Evolutionary conservation across 805 yeast species (phyloP).

Genomic region (Vanderwaltozyma polyspora): DNA sequence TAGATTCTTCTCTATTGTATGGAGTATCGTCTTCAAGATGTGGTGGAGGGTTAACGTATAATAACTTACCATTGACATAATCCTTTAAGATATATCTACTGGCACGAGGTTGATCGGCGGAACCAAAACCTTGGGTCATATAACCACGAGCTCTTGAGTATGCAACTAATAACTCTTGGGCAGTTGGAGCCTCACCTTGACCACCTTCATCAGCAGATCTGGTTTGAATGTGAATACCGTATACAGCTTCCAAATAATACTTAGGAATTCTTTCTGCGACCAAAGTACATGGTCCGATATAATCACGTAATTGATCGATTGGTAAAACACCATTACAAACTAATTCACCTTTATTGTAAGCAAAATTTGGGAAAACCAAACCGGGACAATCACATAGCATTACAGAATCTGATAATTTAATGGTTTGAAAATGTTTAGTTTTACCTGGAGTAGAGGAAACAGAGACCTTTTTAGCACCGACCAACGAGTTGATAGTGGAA

Average conservation of each 20-base stretch:
- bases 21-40: conserved; percentile 44
- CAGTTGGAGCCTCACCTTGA: conserved; percentile 65
- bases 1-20: conserved; percentile 39
- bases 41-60: conserved; percentile 87
- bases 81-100: conserved; percentile 87
- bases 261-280: conserved; percentile 86
- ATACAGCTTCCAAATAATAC: conserved; percentile 76
- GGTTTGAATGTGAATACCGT: conserved; percentile 81
- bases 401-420: conserved; percentile 69
- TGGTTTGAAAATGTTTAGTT: conserved; percentile 97
- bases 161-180: conserved; percentile 78
- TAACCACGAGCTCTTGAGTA: conserved; percentile 95
- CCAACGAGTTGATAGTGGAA: conserved; percentile 93
- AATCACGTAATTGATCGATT: conserved; percentile 90
- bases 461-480: conserved; percentile 95
- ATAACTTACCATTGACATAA: conserved; percentile 82
- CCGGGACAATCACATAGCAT: conserved; percentile 98
- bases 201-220: conserved; percentile 80
- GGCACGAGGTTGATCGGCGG: conserved; percentile 94
- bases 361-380: conserved; percentile 94
- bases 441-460: conserved; percentile 98
- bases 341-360: conserved; percentile 89
- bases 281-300: conserved; percentile 75
- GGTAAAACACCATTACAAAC: conserved; percentile 99
- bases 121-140: conserved; percentile 94